phyloP scores from a whole-genome alignment of 2,329 filamentous ascomycete species.

The Trichothecium roseum region DNA sequence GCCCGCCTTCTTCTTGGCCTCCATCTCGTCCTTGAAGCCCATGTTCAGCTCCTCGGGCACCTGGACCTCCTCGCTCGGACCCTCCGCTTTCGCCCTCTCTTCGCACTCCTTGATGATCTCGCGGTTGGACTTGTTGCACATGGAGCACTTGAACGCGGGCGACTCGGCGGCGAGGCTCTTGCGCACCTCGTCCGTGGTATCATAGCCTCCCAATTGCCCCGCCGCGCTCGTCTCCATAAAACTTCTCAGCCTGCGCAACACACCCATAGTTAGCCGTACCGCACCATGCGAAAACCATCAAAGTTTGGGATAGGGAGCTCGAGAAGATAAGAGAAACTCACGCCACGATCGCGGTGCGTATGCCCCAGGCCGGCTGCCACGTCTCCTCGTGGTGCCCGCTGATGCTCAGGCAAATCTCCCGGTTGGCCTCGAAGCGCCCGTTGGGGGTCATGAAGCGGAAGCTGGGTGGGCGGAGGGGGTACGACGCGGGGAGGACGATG shows the following conservation, averaged over 20 bases:
- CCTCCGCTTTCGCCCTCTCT: conserved; percentile 35
- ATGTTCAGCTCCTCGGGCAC: conserved; percentile 50
- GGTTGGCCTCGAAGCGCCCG: conserved; percentile 89
- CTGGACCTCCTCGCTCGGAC: conserved; percentile 27
- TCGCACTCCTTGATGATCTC: conserved; percentile 66
- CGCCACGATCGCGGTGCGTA: conserved; percentile 74
- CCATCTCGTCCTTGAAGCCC: conserved; percentile 65
- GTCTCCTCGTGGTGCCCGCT: conserved; percentile 94
- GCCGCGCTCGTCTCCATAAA: conserved; percentile 90
- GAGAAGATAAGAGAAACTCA: conserved; percentile 12
- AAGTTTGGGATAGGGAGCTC: not conserved
- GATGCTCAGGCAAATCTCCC: conserved; percentile 93
- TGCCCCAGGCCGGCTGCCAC: conserved; percentile 97
- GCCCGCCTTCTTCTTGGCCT: conserved; percentile 16
- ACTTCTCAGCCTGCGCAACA: conserved; percentile 48
- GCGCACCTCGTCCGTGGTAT: conserved; percentile 59
- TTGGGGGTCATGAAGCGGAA: conserved; percentile 92
- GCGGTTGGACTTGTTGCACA: conserved; percentile 60
- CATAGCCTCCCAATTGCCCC: conserved; percentile 84
- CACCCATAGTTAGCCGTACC: not conserved
- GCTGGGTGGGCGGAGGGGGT: conserved; percentile 84
- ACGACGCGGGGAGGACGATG: conserved; percentile 80
- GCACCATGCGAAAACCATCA: no score
- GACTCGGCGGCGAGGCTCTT: conserved; percentile 60
- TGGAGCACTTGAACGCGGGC: conserved; percentile 53